These are phyloP conservation scores for Modicella reniformis DNA, from an alignment of 371 early-diverging fungal species.

Conservation along the genomic window DNA sequence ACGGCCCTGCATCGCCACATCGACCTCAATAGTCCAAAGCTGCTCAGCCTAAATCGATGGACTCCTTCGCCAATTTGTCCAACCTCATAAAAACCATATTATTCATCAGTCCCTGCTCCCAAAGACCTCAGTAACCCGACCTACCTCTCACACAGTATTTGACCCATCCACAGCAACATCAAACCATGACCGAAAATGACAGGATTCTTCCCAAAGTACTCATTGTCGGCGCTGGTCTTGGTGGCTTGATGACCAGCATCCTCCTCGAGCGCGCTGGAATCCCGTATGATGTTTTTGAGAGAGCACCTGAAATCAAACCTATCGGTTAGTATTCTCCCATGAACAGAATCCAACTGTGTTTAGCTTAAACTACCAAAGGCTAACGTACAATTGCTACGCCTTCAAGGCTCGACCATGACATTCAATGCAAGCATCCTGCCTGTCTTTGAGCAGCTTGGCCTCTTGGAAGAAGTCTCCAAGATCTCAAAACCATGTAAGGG, in stretches of 20 bases:
- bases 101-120: no score
- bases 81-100: no score
- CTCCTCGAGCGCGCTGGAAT: conserved; percentile 20
- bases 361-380: background rate
- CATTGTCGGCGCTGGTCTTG: conserved; percentile 27
- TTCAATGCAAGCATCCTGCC: conserved; percentile 24
- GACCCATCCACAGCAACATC: background rate
- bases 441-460: conserved; percentile 31
- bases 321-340: background rate
- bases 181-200: background rate
- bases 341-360: background rate
- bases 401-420: conserved; percentile 6
- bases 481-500: conserved; percentile 15
- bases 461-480: conserved; percentile 14
- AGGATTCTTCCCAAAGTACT: background rate
- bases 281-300: conserved; percentile 15
- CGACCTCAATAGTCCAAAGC: no score
- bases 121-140: no score
- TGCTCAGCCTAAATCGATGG: no score
- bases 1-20: no score
- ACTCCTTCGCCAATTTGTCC: no score
- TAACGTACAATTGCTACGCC: background rate
- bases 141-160: background rate
- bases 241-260: conserved; percentile 16
- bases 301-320: conserved; percentile 3